These are phyloP conservation scores for Malus sieversii DNA, from an alignment of 306 rosid genomes.

Conservation along the genomic window DNA sequence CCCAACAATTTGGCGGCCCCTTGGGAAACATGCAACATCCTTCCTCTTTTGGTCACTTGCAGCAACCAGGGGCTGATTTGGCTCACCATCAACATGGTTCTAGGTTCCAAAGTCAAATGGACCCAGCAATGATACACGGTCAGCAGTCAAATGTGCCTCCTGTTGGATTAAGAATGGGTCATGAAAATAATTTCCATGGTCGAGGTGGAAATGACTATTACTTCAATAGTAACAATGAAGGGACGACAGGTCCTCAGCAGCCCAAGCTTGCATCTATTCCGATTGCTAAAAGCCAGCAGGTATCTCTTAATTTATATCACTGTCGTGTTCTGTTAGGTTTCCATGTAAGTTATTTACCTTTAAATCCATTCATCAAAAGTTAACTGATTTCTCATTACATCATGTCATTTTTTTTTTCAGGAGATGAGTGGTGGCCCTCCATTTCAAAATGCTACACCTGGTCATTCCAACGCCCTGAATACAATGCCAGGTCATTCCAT, in stretches of 20 bases:
- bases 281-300: slow-evolving; percentile 66
- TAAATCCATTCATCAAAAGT: neutral
- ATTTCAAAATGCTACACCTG: slow-evolving; percentile 47
- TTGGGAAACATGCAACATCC: slow-evolving; percentile 49
- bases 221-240: slow-evolving; percentile 56
- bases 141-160: slow-evolving; percentile 62
- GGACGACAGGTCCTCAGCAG: slow-evolving; percentile 51
- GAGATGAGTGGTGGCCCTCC: slow-evolving; percentile 52
- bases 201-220: slow-evolving; percentile 66
- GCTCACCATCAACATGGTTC: slow-evolving; percentile 53
- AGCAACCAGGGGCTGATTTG: slow-evolving; percentile 53
- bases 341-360: neutral
- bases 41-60: slow-evolving; percentile 47
- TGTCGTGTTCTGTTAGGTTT: neutral
- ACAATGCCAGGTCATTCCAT: slow-evolving; percentile 50
- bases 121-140: slow-evolving; percentile 48
- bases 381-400: neutral
- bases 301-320: slow-evolving; percentile 7
- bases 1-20: slow-evolving; percentile 50
- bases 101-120: slow-evolving; percentile 64
- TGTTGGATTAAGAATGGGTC: slow-evolving; percentile 44
- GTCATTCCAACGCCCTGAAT: slow-evolving; percentile 44
- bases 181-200: slow-evolving; percentile 44
- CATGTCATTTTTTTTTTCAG: slow-evolving; percentile 33
- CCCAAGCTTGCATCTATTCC: slow-evolving; percentile 71